phyloP scores from a whole-genome alignment of 768 basidiomycete species.

The Pleurotus citrinopileatus region DNA sequence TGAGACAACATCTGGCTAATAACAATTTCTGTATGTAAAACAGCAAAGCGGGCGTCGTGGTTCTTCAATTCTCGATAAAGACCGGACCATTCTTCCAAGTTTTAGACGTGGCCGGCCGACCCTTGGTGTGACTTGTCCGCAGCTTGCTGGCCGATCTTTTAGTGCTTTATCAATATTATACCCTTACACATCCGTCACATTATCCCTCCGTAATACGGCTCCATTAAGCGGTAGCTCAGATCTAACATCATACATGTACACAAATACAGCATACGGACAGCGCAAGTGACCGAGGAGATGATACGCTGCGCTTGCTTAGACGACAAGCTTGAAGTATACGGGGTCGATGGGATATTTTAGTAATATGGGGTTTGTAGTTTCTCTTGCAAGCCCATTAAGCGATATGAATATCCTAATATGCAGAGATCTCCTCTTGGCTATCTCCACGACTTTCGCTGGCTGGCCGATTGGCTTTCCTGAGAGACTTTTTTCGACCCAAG shows the following conservation, averaged over 20 bases:
- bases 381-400: background rate
- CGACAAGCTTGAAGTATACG: background rate
- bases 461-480: too few species aligned
- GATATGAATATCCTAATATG: background rate
- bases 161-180: conserved; percentile 7
- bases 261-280: background rate
- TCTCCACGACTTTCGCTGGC: too few species aligned
- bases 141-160: conserved; percentile 2
- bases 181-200: conserved; percentile 1
- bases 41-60: conserved; percentile 91
- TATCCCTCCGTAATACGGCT: conserved; percentile 7
- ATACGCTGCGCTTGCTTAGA: too few species aligned
- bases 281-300: conserved; percentile 1
- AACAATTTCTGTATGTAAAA: conserved; percentile 17
- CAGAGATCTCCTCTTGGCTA: background rate
- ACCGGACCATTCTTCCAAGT: background rate
- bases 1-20: conserved; percentile 17
- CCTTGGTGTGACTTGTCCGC: background rate
- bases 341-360: background rate
- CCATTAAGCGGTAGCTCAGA: background rate
- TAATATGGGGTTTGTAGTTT: background rate
- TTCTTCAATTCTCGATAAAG: conserved; percentile 82
- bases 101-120: conserved; percentile 3
- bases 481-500: background rate
- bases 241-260: conserved; percentile 2